A percentile compares a stretch with the other conserved stretches of the same genome.
phyloP scores from a whole-genome alignment of 257 asterid species.

The Handroanthus guayacan region DNA sequence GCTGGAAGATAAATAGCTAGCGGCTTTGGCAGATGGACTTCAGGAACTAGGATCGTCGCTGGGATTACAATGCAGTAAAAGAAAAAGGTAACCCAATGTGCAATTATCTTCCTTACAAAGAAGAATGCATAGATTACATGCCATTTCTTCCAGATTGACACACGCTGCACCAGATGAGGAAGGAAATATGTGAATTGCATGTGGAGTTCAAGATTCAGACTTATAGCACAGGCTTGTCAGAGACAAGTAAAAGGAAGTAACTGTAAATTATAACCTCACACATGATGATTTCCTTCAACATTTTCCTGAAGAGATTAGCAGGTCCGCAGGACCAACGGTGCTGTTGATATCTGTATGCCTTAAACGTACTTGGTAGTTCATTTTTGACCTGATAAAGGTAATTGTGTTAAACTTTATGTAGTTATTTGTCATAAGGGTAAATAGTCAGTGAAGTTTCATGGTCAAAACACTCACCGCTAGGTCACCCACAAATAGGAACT shows the following conservation, averaged over 20 bases:
- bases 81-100: slow-evolving; percentile 94
- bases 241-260: slow-evolving; percentile 15
- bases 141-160: slow-evolving; percentile 72
- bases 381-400: slow-evolving; percentile 68
- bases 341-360: slow-evolving; percentile 88
- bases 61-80: slow-evolving; percentile 88
- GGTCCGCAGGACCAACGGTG: slow-evolving; percentile 97
- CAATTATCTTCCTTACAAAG: slow-evolving; percentile 92
- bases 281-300: slow-evolving; percentile 67
- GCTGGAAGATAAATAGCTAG: slow-evolving; percentile 93
- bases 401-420: background rate
- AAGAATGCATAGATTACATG: slow-evolving; percentile 79
- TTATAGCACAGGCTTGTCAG: background rate
- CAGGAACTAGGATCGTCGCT: slow-evolving; percentile 82
- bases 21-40: slow-evolving; percentile 74
- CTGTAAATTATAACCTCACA: slow-evolving; percentile 57
- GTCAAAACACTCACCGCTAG: slow-evolving; percentile 44
- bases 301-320: slow-evolving; percentile 85
- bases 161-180: slow-evolving; percentile 64
- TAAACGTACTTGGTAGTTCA: slow-evolving; percentile 89
- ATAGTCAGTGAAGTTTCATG: slow-evolving; percentile 6
- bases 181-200: slow-evolving; percentile 29
- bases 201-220: background rate
- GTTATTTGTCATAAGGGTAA: slow-evolving; percentile 12
- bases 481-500: slow-evolving; percentile 61